These are phyloP conservation scores for Dendrobium huoshanense DNA, from an alignment of 106 monocot genomes.

Conservation along the genomic window DNA sequence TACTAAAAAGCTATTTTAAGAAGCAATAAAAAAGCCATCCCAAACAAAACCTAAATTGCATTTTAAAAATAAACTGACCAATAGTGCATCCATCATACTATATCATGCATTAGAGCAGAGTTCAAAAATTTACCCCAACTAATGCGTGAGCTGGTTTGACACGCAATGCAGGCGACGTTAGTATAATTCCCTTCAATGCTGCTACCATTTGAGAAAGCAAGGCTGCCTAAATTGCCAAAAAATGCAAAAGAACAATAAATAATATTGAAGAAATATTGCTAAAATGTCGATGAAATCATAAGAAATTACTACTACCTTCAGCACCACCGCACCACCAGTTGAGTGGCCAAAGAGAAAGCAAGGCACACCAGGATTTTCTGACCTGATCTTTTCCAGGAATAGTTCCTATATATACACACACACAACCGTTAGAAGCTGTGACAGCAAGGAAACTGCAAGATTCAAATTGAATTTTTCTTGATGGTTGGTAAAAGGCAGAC, in stretches of 20 bases:
- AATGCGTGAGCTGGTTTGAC: conserved; percentile 97
- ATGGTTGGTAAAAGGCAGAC: not conserved
- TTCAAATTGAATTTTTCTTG: not conserved
- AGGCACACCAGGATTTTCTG: conserved; percentile 68
- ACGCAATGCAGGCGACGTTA: conserved; percentile 94
- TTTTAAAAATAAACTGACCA: no score
- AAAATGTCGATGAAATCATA: not conserved
- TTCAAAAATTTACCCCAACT: conserved; percentile 58
- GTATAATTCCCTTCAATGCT: conserved; percentile 76
- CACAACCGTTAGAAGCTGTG: not conserved
- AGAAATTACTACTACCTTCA: conserved; percentile 49
- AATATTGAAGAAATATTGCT: not conserved
- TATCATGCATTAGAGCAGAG: not conserved
- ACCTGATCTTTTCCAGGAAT: conserved; percentile 63
- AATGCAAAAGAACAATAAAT: not conserved
- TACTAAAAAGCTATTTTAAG: no score
- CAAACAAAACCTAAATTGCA: no score
- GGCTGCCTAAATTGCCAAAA: conserved; percentile 57
- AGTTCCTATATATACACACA: conserved; percentile 28
- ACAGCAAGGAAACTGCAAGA: no score
- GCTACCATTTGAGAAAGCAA: conserved; percentile 38
- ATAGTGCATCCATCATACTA: no score
- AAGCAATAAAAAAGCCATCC: no score
- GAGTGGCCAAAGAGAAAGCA: conserved; percentile 96
- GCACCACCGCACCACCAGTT: conserved; percentile 92